phyloP scores from a whole-genome alignment of 768 basidiomycete genomes.

The Kwoniella dejecticola region DNA sequence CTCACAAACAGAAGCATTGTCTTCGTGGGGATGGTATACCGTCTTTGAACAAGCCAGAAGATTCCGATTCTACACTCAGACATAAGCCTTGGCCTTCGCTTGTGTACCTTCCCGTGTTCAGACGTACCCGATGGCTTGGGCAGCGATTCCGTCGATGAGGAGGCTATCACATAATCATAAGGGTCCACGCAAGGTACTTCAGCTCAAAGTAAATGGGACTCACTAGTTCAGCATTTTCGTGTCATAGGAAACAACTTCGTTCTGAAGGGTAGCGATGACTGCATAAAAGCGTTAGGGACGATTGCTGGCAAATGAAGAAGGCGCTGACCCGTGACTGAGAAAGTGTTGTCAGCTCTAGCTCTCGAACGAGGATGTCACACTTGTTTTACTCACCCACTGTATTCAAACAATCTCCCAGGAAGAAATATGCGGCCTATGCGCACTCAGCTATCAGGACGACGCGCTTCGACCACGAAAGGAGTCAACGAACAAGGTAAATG shows the following conservation, averaged over 20 bases:
- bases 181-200: too few species aligned
- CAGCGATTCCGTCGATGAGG: slow-evolving; percentile 50
- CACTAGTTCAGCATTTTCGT: slow-evolving; percentile 51
- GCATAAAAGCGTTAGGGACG: too few species aligned
- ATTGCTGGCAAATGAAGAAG: not conserved
- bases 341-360: too few species aligned
- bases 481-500: slow-evolving; percentile 62
- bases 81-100: too few species aligned
- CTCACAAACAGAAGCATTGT: slow-evolving; percentile 45
- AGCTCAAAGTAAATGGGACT: not conserved
- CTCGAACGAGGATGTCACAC: not conserved
- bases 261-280: slow-evolving; percentile 50
- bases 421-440: slow-evolving; percentile 59
- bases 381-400: slow-evolving; percentile 36
- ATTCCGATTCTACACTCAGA: slow-evolving; percentile 49
- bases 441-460: slow-evolving; percentile 81
- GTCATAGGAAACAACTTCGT: slow-evolving; percentile 48
- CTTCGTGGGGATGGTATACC: slow-evolving; percentile 44
- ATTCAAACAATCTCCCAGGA: slow-evolving; percentile 48
- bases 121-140: slow-evolving; percentile 43
- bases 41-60: slow-evolving; percentile 48
- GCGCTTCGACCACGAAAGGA: slow-evolving; percentile 54
- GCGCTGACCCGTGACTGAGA: slow-evolving; percentile 34
- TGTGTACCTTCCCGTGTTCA: too few species aligned
- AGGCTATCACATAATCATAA: too few species aligned